A percentile compares a stretch with the other conserved stretches of the same genome.
phyloP scores from a whole-genome alignment of 805 yeast genomes.

The Saccharomycopsis babjevae region DNA sequence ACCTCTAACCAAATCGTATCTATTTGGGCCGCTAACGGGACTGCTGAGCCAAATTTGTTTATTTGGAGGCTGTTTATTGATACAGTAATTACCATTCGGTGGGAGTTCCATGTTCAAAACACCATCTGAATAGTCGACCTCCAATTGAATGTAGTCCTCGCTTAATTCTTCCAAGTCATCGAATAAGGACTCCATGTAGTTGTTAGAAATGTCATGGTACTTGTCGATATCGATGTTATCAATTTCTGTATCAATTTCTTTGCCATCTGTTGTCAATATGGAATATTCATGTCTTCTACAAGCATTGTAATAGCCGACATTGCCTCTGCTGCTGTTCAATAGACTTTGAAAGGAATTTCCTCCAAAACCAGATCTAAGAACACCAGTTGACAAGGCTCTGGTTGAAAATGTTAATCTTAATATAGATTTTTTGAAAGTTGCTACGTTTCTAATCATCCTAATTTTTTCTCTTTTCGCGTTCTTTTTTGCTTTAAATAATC shows the following conservation, averaged over 20 bases:
- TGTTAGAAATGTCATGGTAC: constrained; percentile 57
- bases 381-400: background rate
- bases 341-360: background rate
- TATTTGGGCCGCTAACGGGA: constrained; percentile 87
- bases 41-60: constrained; percentile 94
- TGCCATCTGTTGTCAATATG: constrained; percentile 38
- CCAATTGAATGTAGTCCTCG: constrained; percentile 54
- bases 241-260: constrained; percentile 41
- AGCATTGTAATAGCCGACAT: background rate
- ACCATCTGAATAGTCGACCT: constrained; percentile 72
- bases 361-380: background rate
- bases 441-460: background rate
- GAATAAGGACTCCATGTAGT: constrained; percentile 56
- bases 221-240: constrained; percentile 36
- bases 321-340: background rate
- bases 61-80: constrained; percentile 96
- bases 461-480: too few relatives aligned
- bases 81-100: constrained; percentile 73
- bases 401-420: background rate
- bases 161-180: constrained; percentile 59
- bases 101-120: constrained; percentile 69
- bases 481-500: too few relatives aligned
- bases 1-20: constrained; percentile 62
- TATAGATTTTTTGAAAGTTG: background rate
- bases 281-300: background rate